Evolutionary conservation across 208 protist species (phyloP), one percentile per base, ranked within the genome.

Genomic region (Phytomonas sp.): DNA sequence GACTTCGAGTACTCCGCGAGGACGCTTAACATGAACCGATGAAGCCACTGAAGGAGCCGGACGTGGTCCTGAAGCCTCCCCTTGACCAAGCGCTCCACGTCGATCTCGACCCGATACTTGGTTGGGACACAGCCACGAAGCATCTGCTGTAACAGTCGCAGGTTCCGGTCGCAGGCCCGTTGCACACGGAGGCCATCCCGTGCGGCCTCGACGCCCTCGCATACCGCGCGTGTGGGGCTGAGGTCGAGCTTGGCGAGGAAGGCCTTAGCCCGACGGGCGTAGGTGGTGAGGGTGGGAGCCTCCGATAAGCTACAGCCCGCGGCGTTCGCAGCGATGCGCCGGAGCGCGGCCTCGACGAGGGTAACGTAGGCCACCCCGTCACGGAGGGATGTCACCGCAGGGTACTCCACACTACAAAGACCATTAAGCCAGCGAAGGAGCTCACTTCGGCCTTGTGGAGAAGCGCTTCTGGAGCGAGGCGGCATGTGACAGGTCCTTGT

Each of bases 61-160:
- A 95, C 69, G 72, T 95, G 90, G 34, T 95, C 90, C 66, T 95
- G 90, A 30, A 95, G 74, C 70, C 91, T 93, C 12, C 90, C 90
- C 6, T 71, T 19, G 0, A 84, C 83, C 19, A 95, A 72, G n/a
- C 90, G 85, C 29, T 72, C 69, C 0, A 83, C 73, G 36, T 95
- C 77, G 23, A 88, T 78, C 33, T 82, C 76, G 26, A 77, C 71
- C 0, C 72, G 71, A 73, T 86, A 78, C 59, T 89, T 80, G 6
- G 60, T 34, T 4, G 87, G 83, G 10, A 93, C 69, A 31, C 83
- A 92, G 29, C 79, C 56, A 29, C 76, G 80, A 52, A 93, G 71
- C 75, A 95, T 86, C 37, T 81, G 67, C 68, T 92, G 86, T 10
- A 95, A 69, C n/a, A 87, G 73, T 19, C 80, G 67, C 68, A 87